Evolutionary conservation across 768 basidiomycete species (phyloP).

Genomic region (Boletus speciosus): DNA sequence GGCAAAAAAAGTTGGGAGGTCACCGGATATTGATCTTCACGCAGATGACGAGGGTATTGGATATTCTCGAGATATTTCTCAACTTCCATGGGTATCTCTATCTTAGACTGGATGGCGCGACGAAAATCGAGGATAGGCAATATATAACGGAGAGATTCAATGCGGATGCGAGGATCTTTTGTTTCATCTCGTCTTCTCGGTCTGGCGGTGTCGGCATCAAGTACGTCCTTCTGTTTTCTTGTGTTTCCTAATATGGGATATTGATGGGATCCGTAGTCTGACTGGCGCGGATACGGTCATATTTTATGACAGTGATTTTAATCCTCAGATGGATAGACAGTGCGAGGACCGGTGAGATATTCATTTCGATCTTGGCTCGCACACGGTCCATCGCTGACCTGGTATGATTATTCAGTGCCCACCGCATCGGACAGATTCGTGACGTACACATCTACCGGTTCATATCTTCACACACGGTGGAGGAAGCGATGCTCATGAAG

Average conservation of each 20-base stretch:
- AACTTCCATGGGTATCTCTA: conserved; percentile 93
- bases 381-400: neutral
- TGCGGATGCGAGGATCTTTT: conserved; percentile 73
- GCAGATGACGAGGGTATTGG: conserved; percentile 92
- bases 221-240: conserved; percentile 41
- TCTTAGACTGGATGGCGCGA: conserved; percentile 90
- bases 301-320: conserved; percentile 97
- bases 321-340: conserved; percentile 96
- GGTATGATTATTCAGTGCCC: conserved; percentile 54
- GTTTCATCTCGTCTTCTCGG: conserved; percentile 83
- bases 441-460: conserved; percentile 97
- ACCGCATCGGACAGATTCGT: conserved; percentile 96
- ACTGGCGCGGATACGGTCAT: conserved; percentile 94
- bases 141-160: conserved; percentile 88
- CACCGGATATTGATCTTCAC: conserved; percentile 95
- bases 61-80: conserved; percentile 90
- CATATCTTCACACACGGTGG: conserved; percentile 84
- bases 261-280: conserved; percentile 42
- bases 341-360: conserved; percentile 82
- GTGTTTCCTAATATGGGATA: conserved; percentile 13
- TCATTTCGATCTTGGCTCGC: neutral
- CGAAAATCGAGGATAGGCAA: conserved; percentile 91
- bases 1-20: conserved; percentile 80
- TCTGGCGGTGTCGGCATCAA: conserved; percentile 94
- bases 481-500: conserved; percentile 94